Base-by-base conservation (phyloP, 345 rosid genomes). In the Rhodamnia rubescens region DNA sequence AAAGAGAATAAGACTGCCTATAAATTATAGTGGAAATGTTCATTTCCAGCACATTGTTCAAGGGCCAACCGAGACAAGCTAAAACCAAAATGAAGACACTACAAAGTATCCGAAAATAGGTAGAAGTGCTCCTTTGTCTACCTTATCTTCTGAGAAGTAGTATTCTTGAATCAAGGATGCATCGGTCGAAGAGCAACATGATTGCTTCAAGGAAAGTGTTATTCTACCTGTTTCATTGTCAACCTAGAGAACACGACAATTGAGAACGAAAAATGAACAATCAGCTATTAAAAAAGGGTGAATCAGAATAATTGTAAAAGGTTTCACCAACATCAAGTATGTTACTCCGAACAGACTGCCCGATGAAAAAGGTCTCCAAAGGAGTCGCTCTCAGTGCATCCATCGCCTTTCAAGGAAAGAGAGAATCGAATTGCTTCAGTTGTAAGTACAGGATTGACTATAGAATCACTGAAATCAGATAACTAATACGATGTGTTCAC, bases 301-400 rank as follows among this genome's bases (percentile, higher is more conserved):
- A 85, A 44, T 50, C 83, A 21, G 36, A 84, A 53, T 24, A 2
- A n/a, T 51, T 26, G 16, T 56, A 9, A 84, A 50, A 50, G 69
- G 24, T 87, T 89, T 87, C 90, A 92, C 96, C 84, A 53, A 97
- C 99, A 90, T 95, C 97, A 29, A 91, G 88, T 86, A 96, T 92
- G 86, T 90, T 91, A 89, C 96, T 93, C 82, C 99, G 94, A 87
- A 97, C 96, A 20, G 99, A 97, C 89, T 97, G 99, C 83, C 99
- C 99, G 86, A 93, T 64, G 82, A 91, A 92, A 92, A 93, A 97
- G 85, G 94, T 92, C 87, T 92, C 94, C 24, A 93, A 87, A 84
- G 94, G 91, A 88, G 93, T 92, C 88, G 90, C 88, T 86, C 86
- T 94, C 84, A 88, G 90, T 88, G 91, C 96, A 89, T 96, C 98